phyloP scores from a whole-genome alignment of 352 stramenopile species.

The Phytophthora hibernalis region DNA sequence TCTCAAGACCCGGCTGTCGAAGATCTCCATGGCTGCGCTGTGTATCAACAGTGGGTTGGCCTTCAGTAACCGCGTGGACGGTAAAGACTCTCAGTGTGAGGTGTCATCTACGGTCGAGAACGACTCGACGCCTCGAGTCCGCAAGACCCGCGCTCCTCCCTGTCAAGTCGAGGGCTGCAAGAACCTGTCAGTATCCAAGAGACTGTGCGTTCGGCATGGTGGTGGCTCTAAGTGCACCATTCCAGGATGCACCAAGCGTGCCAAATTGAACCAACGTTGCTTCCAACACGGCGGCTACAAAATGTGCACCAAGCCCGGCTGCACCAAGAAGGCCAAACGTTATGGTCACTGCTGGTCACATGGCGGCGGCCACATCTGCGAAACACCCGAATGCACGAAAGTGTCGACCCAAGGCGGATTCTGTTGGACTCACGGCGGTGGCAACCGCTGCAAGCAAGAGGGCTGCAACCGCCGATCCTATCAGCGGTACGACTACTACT shows the following conservation, averaged over 20 bases:
- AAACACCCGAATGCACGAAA: constrained; percentile 60
- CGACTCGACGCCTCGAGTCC: background rate
- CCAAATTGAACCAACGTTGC: constrained; percentile 41
- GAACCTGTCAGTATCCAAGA: constrained; percentile 52
- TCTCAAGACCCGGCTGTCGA: constrained; percentile 3
- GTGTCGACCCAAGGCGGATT: constrained; percentile 67
- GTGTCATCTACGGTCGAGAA: too few species aligned
- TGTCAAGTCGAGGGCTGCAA: constrained; percentile 59
- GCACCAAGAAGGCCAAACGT: constrained; percentile 58
- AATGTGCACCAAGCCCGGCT: constrained; percentile 54
- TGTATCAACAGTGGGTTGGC: constrained; percentile 31
- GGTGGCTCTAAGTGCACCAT: constrained; percentile 48
- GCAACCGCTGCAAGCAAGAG: constrained; percentile 62
- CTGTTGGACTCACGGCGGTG: constrained; percentile 73
- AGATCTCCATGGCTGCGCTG: constrained; percentile 35
- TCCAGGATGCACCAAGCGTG: constrained; percentile 48
- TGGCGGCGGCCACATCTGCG: constrained; percentile 65
- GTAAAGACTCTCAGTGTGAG: too few species aligned
- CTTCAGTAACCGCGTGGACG: constrained; percentile 22
- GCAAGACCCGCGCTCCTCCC: constrained; percentile 46
- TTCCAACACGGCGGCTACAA: constrained; percentile 50
- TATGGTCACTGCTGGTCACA: constrained; percentile 69
- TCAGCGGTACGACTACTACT: constrained; percentile 69
- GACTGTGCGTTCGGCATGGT: constrained; percentile 58
- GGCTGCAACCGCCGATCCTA: constrained; percentile 65